phyloP scores from a whole-genome alignment of 768 basidiomycete species.

The Tricholomella constricta region DNA sequence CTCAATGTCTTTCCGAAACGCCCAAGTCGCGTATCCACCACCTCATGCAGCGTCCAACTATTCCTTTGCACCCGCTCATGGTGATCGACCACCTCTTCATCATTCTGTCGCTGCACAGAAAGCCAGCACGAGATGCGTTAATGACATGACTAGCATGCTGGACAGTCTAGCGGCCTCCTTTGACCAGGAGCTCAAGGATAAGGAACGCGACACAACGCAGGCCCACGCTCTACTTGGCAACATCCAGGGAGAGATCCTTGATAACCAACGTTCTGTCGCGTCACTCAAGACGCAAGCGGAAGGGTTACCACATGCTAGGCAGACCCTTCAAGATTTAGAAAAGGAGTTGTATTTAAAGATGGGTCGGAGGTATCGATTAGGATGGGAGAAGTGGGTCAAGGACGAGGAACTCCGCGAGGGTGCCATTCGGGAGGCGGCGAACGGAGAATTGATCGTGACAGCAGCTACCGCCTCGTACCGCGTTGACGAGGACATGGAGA shows the following conservation, averaged over 20 bases:
- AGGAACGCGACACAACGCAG: conserved; percentile 89
- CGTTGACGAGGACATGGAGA: conserved; percentile 49
- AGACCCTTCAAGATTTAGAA: conserved; percentile 62
- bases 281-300: conserved; percentile 73
- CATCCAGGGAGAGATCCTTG: conserved; percentile 88
- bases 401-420: conserved; percentile 82
- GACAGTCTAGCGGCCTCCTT: conserved; percentile 87
- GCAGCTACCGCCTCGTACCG: conserved; percentile 46
- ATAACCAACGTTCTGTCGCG: conserved; percentile 74
- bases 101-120: conserved; percentile 84
- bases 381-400: conserved; percentile 93
- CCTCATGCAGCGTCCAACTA: conserved; percentile 18
- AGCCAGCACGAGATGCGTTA: conserved; percentile 82
- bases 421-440: conserved; percentile 60
- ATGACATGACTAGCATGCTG: conserved; percentile 84
- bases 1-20: conserved; percentile 74
- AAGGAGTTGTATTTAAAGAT: conserved; percentile 70
- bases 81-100: conserved; percentile 75
- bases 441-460: conserved; percentile 55
- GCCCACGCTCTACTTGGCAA: conserved; percentile 84
- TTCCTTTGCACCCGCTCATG: conserved; percentile 50
- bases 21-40: conserved; percentile 59
- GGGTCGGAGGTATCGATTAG: conserved; percentile 78
- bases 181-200: conserved; percentile 88
- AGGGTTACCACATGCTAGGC: conserved; percentile 60